These are phyloP conservation scores for Lentinus tigrinus DNA, from an alignment of 768 basidiomycete genomes.

Conservation along the genomic window DNA sequence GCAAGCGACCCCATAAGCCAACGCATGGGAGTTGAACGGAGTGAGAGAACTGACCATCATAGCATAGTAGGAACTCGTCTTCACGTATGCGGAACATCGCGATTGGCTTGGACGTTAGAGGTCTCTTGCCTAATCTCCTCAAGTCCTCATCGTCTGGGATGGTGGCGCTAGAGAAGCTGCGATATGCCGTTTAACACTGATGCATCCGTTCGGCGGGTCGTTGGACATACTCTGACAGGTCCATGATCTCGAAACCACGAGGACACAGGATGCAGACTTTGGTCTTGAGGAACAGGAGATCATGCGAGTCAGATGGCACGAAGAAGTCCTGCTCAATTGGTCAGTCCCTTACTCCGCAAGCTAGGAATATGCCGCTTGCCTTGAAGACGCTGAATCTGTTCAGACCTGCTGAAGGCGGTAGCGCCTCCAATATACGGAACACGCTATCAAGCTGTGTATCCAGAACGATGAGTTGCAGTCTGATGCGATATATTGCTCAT, in stretches of 20 bases:
- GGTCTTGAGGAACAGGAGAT: slow-evolving; percentile 27
- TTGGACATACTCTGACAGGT: slow-evolving; percentile 5
- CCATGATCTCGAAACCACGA: slow-evolving; percentile 14
- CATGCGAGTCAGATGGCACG: slow-evolving; percentile 80
- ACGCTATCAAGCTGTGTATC: slow-evolving; percentile 72
- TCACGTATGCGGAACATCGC: slow-evolving; percentile 50
- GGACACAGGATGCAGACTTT: slow-evolving; percentile 13
- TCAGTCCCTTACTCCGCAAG: background rate
- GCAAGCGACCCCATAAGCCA: background rate
- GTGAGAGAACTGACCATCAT: slow-evolving; percentile 35
- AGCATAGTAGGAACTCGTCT: slow-evolving; percentile 49
- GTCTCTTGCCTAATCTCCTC: slow-evolving; percentile 35
- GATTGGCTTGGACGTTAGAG: slow-evolving; percentile 41
- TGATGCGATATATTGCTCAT: background rate
- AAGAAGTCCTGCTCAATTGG: slow-evolving; percentile 65
- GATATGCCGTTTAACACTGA: slow-evolving; percentile 27
- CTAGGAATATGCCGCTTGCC: background rate
- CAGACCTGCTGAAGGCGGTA: slow-evolving; percentile 84
- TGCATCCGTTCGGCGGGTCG: background rate
- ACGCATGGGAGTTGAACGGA: background rate
- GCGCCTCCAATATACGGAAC: slow-evolving; percentile 89
- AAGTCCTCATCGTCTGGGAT: slow-evolving; percentile 44
- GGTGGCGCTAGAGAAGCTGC: slow-evolving; percentile 38
- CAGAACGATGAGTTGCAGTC: background rate
- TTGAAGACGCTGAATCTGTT: slow-evolving; percentile 38